Evolutionary conservation across 2,329 filamentous ascomycete species (phyloP).

Genomic region (Neofusicoccum parvum): DNA sequence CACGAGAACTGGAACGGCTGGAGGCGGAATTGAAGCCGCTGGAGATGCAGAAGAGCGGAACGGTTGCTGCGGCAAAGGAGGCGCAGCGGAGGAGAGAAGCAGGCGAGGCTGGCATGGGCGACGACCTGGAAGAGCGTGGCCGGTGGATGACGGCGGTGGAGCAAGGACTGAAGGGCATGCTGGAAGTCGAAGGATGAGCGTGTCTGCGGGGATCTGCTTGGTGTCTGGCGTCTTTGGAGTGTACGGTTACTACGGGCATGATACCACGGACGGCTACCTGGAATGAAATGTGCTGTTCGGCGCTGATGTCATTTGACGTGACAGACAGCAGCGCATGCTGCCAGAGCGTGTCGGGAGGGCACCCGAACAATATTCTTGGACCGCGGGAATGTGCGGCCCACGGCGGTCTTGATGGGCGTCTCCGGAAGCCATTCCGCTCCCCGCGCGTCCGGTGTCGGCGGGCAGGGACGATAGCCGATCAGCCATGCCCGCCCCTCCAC

Average conservation of each 20-base stretch:
- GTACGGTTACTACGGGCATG: background rate
- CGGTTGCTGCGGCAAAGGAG: constrained; percentile 69
- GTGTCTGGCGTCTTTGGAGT: constrained; percentile 3
- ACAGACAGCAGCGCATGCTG: no score
- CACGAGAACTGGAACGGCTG: constrained; percentile 67
- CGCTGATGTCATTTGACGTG: background rate
- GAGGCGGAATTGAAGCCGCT: constrained; percentile 69
- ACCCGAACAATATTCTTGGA: no score
- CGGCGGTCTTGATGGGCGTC: background rate
- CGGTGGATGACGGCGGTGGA: constrained; percentile 76
- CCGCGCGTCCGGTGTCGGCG: background rate
- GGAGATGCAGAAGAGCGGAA: constrained; percentile 67
- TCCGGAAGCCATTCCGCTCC: background rate
- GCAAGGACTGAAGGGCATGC: constrained; percentile 60
- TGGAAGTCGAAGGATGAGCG: constrained; percentile 46
- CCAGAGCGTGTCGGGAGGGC: background rate
- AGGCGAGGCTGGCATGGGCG: constrained; percentile 64
- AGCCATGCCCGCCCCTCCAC: background rate
- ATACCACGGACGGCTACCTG: constrained; percentile 16
- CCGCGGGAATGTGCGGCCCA: no score
- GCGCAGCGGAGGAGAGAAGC: constrained; percentile 68
- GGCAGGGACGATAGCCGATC: background rate
- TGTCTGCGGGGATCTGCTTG: background rate
- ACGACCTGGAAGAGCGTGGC: constrained; percentile 75
- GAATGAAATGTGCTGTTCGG: background rate